Conservation (phyloP, 1,284 basidiomycete species). For the Porogramme epimiltina region DNA sequence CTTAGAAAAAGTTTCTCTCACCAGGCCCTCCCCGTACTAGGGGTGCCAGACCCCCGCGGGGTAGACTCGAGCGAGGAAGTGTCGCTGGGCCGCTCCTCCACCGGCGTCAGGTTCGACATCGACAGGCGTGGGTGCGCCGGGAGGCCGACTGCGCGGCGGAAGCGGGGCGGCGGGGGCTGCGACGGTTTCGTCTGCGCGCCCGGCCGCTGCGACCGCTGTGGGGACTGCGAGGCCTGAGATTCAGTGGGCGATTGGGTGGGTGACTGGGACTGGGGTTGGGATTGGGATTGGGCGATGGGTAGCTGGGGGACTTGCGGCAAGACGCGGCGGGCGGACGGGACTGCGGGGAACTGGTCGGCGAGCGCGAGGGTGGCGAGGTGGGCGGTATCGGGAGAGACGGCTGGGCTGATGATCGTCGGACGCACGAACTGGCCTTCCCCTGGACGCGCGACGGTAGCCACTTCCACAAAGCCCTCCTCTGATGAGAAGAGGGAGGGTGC, state of each 20-base stretch:
- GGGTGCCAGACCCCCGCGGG: conserved; percentile 19
- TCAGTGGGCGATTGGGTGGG: neutral
- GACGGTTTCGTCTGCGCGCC: neutral
- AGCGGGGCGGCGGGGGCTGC: conserved; percentile 10
- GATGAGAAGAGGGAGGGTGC: conserved; percentile 10
- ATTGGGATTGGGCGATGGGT: neutral
- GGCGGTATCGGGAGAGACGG: neutral
- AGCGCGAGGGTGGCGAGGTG: neutral
- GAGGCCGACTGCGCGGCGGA: conserved; percentile 26
- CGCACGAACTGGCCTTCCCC: conserved; percentile 10
- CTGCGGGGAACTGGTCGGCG: neutral
- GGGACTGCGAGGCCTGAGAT: conserved; percentile 1
- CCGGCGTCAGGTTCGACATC: conserved; percentile 37
- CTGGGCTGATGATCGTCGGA: conserved; percentile 15
- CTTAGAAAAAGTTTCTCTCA: too few relatives aligned
- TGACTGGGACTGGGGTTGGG: conserved; percentile 4
- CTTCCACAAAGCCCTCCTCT: conserved; percentile 17
- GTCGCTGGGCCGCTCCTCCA: conserved; percentile 25
- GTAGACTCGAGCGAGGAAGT: conserved; percentile 15
- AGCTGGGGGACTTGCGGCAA: conserved; percentile 2
- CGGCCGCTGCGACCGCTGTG: neutral
- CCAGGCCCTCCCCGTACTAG: conserved; percentile 12
- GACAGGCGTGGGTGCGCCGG: conserved; percentile 32
- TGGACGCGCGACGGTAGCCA: conserved; percentile 14
- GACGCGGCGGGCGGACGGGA: neutral